Base-by-base conservation (phyloP, 2,329 filamentous ascomycete species). In the Monilinia polystroma region DNA sequence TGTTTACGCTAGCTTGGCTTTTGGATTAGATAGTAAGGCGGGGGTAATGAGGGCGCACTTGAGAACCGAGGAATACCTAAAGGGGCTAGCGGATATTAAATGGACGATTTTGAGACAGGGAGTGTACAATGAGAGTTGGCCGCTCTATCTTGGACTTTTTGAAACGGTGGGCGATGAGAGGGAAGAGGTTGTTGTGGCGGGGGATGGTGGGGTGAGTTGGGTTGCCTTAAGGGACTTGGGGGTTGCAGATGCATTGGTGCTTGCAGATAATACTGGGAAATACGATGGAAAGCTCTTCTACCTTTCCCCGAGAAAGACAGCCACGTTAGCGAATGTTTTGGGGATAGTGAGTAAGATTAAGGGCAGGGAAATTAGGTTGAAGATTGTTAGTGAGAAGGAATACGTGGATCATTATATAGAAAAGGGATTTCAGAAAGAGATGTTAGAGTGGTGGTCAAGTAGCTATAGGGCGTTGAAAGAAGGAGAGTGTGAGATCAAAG, bases 1-100 rank as follows among this genome's bases (percentile, higher is more conserved):
- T 10, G 72, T 77, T 59, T 79, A 75, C 69, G 76, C 74, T 1
- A 77, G 77, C 0, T 69, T 79, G 2, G 71, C 70, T 0, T 73
- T 72, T 53, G 70, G 69, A 10, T 14, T 56, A 0, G 55, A 69
- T 3, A 69, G 67, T 41, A 57, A 56, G 7, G 58, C 71, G 2
- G 70, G 70, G 0, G 70, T 73, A 5, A 72, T 73, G 71, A 64
- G 65, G 14, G 71, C 71, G 3, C 71, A 73, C 60, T 41, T 71
- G 12, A 52, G 70, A 4, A 73, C 70, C 2, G 71, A 72, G 51
- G 66, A 32, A 1, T 71, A 80, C 11, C 53, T 72, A 0, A 38
- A 20, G 4, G 29, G 3, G 0, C 29, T 67, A 11, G 52, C 12
- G 1, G 60, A 57, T 56, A 38, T 70, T 6, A 68, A 69, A 18